Evolutionary conservation across 1,284 basidiomycete species (phyloP).

Genomic region (Trichosporon sp.): DNA sequence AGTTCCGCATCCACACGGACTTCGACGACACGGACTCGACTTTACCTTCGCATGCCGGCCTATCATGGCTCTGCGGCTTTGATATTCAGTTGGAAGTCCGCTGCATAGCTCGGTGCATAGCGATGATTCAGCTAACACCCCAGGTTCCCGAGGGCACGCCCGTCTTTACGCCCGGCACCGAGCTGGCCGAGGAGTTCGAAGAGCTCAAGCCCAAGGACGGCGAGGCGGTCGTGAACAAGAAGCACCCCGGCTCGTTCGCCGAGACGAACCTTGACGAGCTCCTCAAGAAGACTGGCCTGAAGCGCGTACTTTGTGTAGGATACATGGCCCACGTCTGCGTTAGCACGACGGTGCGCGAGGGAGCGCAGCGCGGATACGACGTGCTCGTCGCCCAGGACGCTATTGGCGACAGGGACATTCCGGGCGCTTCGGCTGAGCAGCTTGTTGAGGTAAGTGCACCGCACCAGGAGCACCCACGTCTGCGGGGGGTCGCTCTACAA

Average conservation of each 20-base stretch:
- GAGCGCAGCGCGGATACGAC: slow-evolving; percentile 24
- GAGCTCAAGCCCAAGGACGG: slow-evolving; percentile 16
- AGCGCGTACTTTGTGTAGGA: slow-evolving; percentile 22
- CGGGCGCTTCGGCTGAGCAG: slow-evolving; percentile 20
- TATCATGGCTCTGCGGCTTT: too few relatives aligned
- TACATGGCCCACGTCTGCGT: slow-evolving; percentile 34
- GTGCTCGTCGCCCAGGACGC: slow-evolving; percentile 24
- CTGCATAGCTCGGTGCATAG: not conserved
- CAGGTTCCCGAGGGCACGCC: slow-evolving; percentile 23
- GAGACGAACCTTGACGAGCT: slow-evolving; percentile 23
- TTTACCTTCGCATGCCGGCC: too few relatives aligned
- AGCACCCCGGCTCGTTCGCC: slow-evolving; percentile 27
- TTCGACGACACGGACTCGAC: not conserved
- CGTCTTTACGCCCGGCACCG: slow-evolving; percentile 27
- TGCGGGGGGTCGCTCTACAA: not conserved
- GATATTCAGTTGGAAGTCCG: too few relatives aligned
- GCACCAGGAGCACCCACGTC: too few relatives aligned
- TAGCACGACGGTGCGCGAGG: slow-evolving; percentile 27
- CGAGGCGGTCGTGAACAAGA: slow-evolving; percentile 22
- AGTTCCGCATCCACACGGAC: not conserved
- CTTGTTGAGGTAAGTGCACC: slow-evolving; percentile 9
- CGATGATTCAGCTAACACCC: not conserved
- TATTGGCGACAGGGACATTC: slow-evolving; percentile 29
- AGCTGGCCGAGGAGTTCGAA: slow-evolving; percentile 24
- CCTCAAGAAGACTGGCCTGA: slow-evolving; percentile 20